Percentiles rank a stretch among this genome's conserved stretches.
These are phyloP conservation scores for Microstegium vimineum DNA, from an alignment of 176 grass and related monocot species.

Conservation along the genomic window DNA sequence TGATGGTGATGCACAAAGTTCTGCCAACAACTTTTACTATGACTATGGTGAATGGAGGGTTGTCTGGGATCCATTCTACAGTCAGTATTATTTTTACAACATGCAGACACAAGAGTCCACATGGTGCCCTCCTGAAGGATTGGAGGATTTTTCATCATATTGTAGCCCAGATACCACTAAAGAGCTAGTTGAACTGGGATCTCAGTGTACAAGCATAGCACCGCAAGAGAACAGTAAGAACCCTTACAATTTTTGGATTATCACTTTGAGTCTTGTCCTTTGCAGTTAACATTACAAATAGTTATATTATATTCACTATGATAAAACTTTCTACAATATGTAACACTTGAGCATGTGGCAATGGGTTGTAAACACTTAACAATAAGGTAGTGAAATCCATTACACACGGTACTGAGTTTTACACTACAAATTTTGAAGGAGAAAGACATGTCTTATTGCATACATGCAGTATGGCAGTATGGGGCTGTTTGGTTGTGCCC, in stretches of 20 bases:
- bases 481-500: background rate
- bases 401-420: background rate
- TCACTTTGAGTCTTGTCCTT: background rate
- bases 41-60: slow-evolving; percentile 75
- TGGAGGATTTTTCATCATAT: slow-evolving; percentile 56
- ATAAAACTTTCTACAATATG: slow-evolving; percentile 6
- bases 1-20: slow-evolving; percentile 23
- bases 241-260: slow-evolving; percentile 3
- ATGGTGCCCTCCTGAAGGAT: slow-evolving; percentile 74
- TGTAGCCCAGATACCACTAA: slow-evolving; percentile 32
- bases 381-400: slow-evolving; percentile 23
- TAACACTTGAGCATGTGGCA: background rate
- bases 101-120: slow-evolving; percentile 70
- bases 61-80: slow-evolving; percentile 78
- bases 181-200: slow-evolving; percentile 6
- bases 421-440: background rate
- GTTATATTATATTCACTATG: background rate
- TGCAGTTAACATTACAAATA: background rate
- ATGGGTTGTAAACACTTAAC: slow-evolving; percentile 25
- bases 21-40: slow-evolving; percentile 35
- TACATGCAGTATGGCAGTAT: background rate
- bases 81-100: slow-evolving; percentile 78
- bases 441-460: background rate
- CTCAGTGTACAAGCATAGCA: slow-evolving; percentile 24
- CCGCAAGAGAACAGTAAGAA: slow-evolving; percentile 31